Evolutionary conservation across 768 basidiomycete species (phyloP), one percentile per base, ranked within the genome.

Genomic region (Suillus placidus): DNA sequence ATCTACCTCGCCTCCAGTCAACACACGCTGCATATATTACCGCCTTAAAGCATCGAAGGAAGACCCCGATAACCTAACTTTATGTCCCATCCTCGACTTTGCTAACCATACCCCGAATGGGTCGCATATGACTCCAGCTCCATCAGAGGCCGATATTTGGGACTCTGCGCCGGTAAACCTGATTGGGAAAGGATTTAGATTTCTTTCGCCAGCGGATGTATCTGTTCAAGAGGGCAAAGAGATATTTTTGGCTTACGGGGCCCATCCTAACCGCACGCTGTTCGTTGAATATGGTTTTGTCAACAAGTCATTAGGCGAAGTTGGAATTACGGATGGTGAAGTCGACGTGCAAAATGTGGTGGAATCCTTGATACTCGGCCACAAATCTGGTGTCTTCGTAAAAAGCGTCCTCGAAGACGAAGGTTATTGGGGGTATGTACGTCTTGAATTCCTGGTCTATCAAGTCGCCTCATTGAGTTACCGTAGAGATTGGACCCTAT

Each of bases 281-380:
- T 91, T 95, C 73, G 83, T 88, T 26, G 97, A 99, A 74, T 99
- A 99, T 76, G 97, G 96, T 0, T 99, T 99, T 74, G 84, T 91
- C 38, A 83, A 84, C 68, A 35, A 67, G 18, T 69, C 80, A 18
- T 69, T 75, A 10, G 62, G 73, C 13, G 74, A 78, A 13, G 74
- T 66, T 10, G 61, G 66, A 7, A 68, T 68, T 12, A 72, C 78
- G 37, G 70, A 77, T 7, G 86, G 85, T 18, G 89, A 93, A 69
- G 82, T 93, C 18, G 85, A 90, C 63, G 78, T 96, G 2, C 85
- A 88, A 63, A 80, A 82, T 20, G 65, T 83, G 10, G 71, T 90
- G 7, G 84, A 87, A 66, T 71, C 72, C 20, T 63, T 89, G 60
- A 85, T 95, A 62, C 65, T 74, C 62, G 78, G 76, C 79, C 82